A percentile compares a stretch with the other conserved stretches of the same genome.
phyloP scores from a whole-genome alignment of 495 filamentous ascomycete genomes.

The Sabuloglossum arenarium region DNA sequence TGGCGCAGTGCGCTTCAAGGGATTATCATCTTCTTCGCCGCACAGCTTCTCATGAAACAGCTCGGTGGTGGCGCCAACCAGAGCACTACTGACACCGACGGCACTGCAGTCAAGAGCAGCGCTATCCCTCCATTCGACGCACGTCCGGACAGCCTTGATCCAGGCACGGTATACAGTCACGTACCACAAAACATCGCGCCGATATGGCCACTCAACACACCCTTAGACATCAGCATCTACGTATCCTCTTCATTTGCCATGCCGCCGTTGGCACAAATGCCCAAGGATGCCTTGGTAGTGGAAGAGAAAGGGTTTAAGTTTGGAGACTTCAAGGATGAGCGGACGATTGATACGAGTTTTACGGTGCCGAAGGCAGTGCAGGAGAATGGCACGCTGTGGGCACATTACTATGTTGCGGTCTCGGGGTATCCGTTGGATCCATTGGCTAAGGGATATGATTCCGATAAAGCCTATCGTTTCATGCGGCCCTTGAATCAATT shows the following conservation, averaged over 20 bases:
- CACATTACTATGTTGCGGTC: slow-evolving; percentile 73
- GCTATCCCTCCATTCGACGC: slow-evolving; percentile 43
- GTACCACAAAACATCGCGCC: slow-evolving; percentile 62
- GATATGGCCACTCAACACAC: slow-evolving; percentile 65
- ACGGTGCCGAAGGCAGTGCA: slow-evolving; percentile 60
- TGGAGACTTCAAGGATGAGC: slow-evolving; percentile 59
- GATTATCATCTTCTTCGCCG: slow-evolving; percentile 45
- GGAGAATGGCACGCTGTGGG: slow-evolving; percentile 83
- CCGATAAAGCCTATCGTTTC: slow-evolving; percentile 59
- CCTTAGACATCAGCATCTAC: slow-evolving; percentile 69
- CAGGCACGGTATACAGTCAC: slow-evolving; percentile 42
- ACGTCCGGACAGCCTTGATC: slow-evolving; percentile 35
- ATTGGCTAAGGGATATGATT: slow-evolving; percentile 43
- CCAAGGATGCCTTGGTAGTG: slow-evolving; percentile 39
- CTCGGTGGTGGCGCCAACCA: slow-evolving; percentile 19
- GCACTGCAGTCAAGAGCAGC: background rate
- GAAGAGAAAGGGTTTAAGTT: slow-evolving; percentile 66
- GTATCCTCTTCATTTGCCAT: slow-evolving; percentile 53
- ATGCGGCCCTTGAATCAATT: slow-evolving; percentile 71
- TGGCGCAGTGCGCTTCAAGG: slow-evolving; percentile 35
- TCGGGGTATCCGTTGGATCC: slow-evolving; percentile 60
- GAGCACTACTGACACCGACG: background rate
- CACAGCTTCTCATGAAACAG: slow-evolving; percentile 40
- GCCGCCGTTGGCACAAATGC: slow-evolving; percentile 37
- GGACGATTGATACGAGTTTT: slow-evolving; percentile 59